These are phyloP conservation scores for Rhodotorula graminis DNA, from an alignment of 768 basidiomycete genomes.

Conservation along the genomic window DNA sequence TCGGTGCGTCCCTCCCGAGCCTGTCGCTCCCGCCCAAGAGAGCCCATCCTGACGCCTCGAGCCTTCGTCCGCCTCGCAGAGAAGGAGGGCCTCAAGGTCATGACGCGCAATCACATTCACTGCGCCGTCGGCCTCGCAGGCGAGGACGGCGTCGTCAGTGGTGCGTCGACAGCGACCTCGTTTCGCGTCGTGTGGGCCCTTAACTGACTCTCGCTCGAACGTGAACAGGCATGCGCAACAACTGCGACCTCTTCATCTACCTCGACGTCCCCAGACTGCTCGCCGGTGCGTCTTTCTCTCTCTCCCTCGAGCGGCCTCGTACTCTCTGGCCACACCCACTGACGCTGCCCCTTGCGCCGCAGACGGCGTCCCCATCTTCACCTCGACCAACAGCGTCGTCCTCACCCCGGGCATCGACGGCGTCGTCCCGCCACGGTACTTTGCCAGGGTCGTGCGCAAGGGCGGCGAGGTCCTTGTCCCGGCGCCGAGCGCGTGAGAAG, in stretches of 20 bases:
- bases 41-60: background rate
- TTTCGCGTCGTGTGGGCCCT: too few relatives aligned
- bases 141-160: slow-evolving; percentile 63
- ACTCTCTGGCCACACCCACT: slow-evolving; percentile 40
- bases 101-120: slow-evolving; percentile 89
- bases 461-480: slow-evolving; percentile 11
- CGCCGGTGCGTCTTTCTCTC: slow-evolving; percentile 20
- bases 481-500: background rate
- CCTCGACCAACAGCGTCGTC: slow-evolving; percentile 83
- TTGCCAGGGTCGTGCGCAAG: slow-evolving; percentile 60
- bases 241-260: slow-evolving; percentile 74
- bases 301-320: too few relatives aligned
- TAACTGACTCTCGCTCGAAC: background rate
- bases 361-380: slow-evolving; percentile 55
- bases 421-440: slow-evolving; percentile 60
- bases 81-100: slow-evolving; percentile 48
- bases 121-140: slow-evolving; percentile 72
- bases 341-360: background rate
- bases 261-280: slow-evolving; percentile 61
- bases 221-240: slow-evolving; percentile 68
- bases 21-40: too few relatives aligned
- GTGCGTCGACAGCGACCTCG: slow-evolving; percentile 49
- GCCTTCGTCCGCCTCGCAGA: slow-evolving; percentile 10
- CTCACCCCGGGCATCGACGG: slow-evolving; percentile 74
- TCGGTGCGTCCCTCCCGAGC: slow-evolving; percentile 52